These are phyloP conservation scores for Epichloe typhina DNA, from an alignment of 2,329 filamentous ascomycete species.

Conservation along the genomic window DNA sequence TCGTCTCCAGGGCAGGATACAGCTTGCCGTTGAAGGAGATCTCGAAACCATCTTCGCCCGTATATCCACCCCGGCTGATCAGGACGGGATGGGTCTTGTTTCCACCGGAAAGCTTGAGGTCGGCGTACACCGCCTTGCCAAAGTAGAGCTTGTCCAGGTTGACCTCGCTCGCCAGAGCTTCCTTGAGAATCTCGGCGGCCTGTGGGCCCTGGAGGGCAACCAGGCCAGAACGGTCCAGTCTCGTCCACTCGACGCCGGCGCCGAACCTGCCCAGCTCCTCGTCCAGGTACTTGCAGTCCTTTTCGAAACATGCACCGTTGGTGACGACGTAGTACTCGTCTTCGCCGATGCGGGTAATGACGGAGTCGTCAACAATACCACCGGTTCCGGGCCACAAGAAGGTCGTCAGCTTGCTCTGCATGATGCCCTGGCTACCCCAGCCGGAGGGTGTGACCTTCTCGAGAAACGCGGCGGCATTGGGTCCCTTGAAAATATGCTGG, in stretches of 20 bases:
- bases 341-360: slow-evolving; percentile 67
- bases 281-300: slow-evolving; percentile 68
- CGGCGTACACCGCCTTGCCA: slow-evolving; percentile 56
- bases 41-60: slow-evolving; percentile 96
- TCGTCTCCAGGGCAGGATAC: slow-evolving; percentile 24
- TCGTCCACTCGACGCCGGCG: slow-evolving; percentile 49
- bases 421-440: slow-evolving; percentile 46
- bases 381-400: slow-evolving; percentile 69
- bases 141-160: slow-evolving; percentile 66
- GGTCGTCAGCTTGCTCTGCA: slow-evolving; percentile 71
- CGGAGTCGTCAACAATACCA: slow-evolving; percentile 88
- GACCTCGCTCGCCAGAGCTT: slow-evolving; percentile 40
- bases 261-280: slow-evolving; percentile 50
- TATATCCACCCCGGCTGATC: slow-evolving; percentile 85
- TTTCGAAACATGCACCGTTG: slow-evolving; percentile 83
- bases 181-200: slow-evolving; percentile 53
- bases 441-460: slow-evolving; percentile 72
- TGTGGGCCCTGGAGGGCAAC: slow-evolving; percentile 83
- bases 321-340: slow-evolving; percentile 85
- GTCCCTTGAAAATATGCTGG: slow-evolving; percentile 73
- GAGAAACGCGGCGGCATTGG: slow-evolving; percentile 68
- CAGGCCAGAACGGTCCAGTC: slow-evolving; percentile 61
- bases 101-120: slow-evolving; percentile 47
- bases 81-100: slow-evolving; percentile 32
- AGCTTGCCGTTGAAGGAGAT: slow-evolving; percentile 56